Evolutionary conservation across 2,329 filamentous ascomycete genomes (phyloP).

Genomic region (Colletotrichum shisoi): DNA sequence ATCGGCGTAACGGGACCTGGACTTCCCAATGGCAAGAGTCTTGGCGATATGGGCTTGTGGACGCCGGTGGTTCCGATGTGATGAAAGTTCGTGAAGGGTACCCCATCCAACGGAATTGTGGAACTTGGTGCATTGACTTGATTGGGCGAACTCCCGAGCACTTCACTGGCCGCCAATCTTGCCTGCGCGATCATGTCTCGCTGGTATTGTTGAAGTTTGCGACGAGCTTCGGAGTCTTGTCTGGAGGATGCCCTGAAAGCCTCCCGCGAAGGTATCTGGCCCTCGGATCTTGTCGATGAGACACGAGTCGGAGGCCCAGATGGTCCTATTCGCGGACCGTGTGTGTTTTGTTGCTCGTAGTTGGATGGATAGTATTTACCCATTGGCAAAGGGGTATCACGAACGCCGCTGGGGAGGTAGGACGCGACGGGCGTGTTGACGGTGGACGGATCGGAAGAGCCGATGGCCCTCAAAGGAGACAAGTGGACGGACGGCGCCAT

Average conservation of each 20-base stretch:
- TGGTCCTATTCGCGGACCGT: slow-evolving; percentile 37
- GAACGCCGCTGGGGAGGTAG: slow-evolving; percentile 60
- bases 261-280: slow-evolving; percentile 43
- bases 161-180: slow-evolving; percentile 53
- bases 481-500: slow-evolving; percentile 38
- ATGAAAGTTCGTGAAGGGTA: slow-evolving; percentile 51
- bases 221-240: slow-evolving; percentile 58
- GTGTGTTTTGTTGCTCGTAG: slow-evolving; percentile 57
- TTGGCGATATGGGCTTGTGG: slow-evolving; percentile 59
- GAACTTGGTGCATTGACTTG: slow-evolving; percentile 43
- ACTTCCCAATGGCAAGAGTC: slow-evolving; percentile 62
- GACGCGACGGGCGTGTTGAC: slow-evolving; percentile 58
- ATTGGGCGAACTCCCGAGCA: slow-evolving; percentile 43
- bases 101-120: slow-evolving; percentile 48
- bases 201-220: slow-evolving; percentile 65
- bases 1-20: slow-evolving; percentile 70
- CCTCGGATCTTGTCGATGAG: slow-evolving; percentile 35
- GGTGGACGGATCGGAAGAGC: slow-evolving; percentile 41
- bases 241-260: slow-evolving; percentile 45
- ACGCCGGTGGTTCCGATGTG: slow-evolving; percentile 49
- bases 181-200: slow-evolving; percentile 69
- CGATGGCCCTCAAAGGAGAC: slow-evolving; percentile 34
- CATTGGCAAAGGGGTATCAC: slow-evolving; percentile 59
- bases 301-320: slow-evolving; percentile 15
- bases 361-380: slow-evolving; percentile 72